A percentile compares a stretch with the other conserved stretches of the same genome.
Conservation (phyloP, 345 rosid species). For the Lagerstroemia speciosa region DNA sequence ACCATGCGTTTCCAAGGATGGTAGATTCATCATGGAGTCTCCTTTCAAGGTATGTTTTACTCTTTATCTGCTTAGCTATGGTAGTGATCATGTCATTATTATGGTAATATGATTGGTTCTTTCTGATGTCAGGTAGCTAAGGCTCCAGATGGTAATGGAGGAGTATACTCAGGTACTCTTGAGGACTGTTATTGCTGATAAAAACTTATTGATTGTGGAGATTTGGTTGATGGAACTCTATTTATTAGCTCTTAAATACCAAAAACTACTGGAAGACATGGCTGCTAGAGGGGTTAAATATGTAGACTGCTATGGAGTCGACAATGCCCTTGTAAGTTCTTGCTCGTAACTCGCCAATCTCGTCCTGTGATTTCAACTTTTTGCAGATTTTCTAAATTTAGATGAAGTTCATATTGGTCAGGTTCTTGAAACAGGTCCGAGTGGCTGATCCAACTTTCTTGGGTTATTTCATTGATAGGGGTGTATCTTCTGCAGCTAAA, state of each 20-base stretch:
- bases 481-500: conserved; percentile 87
- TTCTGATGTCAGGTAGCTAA: conserved; percentile 61
- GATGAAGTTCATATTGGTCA: not conserved
- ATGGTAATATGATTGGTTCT: not conserved
- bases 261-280: conserved; percentile 84
- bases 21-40: conserved; percentile 86
- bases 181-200: no score
- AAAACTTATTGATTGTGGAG: not conserved
- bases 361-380: not conserved
- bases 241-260: conserved; percentile 58
- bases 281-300: conserved; percentile 73
- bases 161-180: conserved; percentile 71
- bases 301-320: conserved; percentile 91
- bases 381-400: not conserved
- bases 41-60: conserved; percentile 53
- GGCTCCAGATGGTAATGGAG: conserved; percentile 98
- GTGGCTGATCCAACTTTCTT: conserved; percentile 94
- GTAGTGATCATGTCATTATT: not conserved
- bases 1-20: conserved; percentile 82
- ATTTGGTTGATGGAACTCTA: conserved; percentile 6
- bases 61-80: not conserved
- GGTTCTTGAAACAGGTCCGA: conserved; percentile 53
- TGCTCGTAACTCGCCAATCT: not conserved
- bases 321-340: conserved; percentile 72
- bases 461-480: conserved; percentile 90